phyloP scores from a whole-genome alignment of 1,284 basidiomycete species.

The Cutaneotrichosporon mucoides region DNA sequence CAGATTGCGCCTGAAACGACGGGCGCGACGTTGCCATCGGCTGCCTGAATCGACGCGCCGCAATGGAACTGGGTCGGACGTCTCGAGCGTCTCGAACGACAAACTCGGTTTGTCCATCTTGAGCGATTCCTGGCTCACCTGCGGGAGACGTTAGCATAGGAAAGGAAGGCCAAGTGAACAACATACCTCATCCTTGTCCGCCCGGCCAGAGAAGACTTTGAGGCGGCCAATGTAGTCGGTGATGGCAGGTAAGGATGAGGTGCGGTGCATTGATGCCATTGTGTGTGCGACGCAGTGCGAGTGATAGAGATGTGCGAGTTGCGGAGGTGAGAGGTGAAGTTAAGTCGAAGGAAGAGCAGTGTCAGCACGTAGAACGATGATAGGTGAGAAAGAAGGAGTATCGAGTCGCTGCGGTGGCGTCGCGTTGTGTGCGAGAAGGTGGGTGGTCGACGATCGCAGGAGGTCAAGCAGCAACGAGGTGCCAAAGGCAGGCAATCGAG shows the following conservation, averaged over 20 bases:
- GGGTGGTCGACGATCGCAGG: no score
- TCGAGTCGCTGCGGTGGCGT: no score
- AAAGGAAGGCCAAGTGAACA: no score
- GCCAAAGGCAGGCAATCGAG: no score
- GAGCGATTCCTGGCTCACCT: slow-evolving; percentile 17
- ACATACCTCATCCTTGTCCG: slow-evolving; percentile 48
- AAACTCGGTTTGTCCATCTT: neutral
- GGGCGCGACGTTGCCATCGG: neutral
- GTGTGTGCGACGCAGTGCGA: no score
- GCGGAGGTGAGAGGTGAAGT: no score
- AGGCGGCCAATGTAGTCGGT: slow-evolving; percentile 39
- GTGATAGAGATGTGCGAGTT: no score
- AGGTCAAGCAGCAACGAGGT: no score
- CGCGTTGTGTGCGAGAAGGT: no score
- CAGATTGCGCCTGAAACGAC: neutral
- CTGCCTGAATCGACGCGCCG: neutral
- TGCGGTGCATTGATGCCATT: slow-evolving; percentile 44
- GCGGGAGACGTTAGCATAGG: neutral
- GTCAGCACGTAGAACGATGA: no score
- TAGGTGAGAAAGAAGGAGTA: no score
- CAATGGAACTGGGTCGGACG: neutral
- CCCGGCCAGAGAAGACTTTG: slow-evolving; percentile 46
- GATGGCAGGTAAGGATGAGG: slow-evolving; percentile 43
- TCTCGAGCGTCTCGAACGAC: neutral
- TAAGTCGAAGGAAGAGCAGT: no score